Evolutionary conservation across 2,329 filamentous ascomycete genomes (phyloP).

Genomic region (Epicoccum nigrum): DNA sequence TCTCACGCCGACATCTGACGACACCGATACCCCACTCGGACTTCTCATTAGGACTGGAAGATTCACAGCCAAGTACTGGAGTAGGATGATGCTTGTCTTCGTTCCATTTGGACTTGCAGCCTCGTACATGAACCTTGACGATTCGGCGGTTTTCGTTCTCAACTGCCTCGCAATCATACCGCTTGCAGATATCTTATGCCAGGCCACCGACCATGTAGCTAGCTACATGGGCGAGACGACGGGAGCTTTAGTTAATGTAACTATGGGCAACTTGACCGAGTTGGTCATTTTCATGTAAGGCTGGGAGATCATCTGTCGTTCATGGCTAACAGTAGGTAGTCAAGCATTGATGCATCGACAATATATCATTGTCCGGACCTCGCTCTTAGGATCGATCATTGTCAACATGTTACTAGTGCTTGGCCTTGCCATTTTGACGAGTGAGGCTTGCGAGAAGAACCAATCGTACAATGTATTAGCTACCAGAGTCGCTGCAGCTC

Average conservation of each 20-base stretch:
- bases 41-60: background rate
- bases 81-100: conserved; percentile 77
- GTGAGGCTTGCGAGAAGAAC: conserved; percentile 74
- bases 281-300: conserved; percentile 73
- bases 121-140: conserved; percentile 61
- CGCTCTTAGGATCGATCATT: conserved; percentile 82
- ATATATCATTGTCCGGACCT: conserved; percentile 86
- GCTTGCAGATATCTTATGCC: conserved; percentile 20
- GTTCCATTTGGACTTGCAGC: conserved; percentile 71
- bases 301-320: conserved; percentile 1
- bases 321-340: conserved; percentile 57
- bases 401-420: conserved; percentile 84
- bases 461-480: conserved; percentile 88
- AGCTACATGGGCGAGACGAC: conserved; percentile 73
- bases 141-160: conserved; percentile 60
- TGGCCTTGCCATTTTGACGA: conserved; percentile 84
- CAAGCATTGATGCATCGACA: conserved; percentile 74
- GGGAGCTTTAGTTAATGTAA: conserved; percentile 38
- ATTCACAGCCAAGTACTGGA: conserved; percentile 56
- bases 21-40: background rate
- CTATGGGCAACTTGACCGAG: conserved; percentile 84
- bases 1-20: background rate
- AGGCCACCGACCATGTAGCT: conserved; percentile 72
- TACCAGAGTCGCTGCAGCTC: conserved; percentile 79
- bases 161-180: conserved; percentile 24